Evolutionary conservation across 2,329 filamentous ascomycete species (phyloP).

Genomic region (Fusarium hostae): DNA sequence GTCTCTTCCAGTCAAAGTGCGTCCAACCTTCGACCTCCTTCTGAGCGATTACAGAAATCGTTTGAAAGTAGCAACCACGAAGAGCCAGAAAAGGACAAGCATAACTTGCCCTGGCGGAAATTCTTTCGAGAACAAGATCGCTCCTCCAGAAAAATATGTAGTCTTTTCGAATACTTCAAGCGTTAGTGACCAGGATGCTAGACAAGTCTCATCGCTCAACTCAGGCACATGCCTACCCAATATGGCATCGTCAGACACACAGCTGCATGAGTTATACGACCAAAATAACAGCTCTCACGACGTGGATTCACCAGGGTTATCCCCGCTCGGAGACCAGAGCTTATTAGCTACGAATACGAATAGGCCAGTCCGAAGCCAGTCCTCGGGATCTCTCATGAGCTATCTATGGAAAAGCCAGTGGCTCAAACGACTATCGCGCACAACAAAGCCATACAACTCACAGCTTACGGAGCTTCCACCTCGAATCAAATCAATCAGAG

Average conservation of each 20-base stretch:
- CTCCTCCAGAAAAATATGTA: background rate
- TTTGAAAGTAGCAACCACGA: background rate
- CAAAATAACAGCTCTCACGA: background rate
- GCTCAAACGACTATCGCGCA: conserved; percentile 48
- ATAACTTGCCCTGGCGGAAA: conserved; percentile 37
- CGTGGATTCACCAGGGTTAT: conserved; percentile 9
- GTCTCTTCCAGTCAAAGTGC: conserved; percentile 38
- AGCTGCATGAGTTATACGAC: background rate
- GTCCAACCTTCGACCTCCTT: conserved; percentile 38
- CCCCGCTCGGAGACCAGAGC: background rate
- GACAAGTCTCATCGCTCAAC: background rate
- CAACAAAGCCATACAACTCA: conserved; percentile 41
- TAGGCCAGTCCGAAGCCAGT: conserved; percentile 37
- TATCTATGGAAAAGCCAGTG: conserved; percentile 50
- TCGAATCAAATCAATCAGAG: conserved; percentile 16
- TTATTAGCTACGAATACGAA: background rate
- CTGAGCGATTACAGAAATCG: conserved; percentile 9
- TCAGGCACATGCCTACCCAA: background rate
- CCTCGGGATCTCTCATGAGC: conserved; percentile 47
- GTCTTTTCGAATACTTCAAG: background rate
- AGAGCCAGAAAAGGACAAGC: background rate
- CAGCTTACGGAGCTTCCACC: conserved; percentile 45
- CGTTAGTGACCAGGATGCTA: background rate
- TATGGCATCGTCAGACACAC: background rate
- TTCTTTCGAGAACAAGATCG: background rate